Evolutionary conservation across 2,329 filamentous ascomycete genomes (phyloP).

Genomic region (Paraconiothyrium brasiliense): DNA sequence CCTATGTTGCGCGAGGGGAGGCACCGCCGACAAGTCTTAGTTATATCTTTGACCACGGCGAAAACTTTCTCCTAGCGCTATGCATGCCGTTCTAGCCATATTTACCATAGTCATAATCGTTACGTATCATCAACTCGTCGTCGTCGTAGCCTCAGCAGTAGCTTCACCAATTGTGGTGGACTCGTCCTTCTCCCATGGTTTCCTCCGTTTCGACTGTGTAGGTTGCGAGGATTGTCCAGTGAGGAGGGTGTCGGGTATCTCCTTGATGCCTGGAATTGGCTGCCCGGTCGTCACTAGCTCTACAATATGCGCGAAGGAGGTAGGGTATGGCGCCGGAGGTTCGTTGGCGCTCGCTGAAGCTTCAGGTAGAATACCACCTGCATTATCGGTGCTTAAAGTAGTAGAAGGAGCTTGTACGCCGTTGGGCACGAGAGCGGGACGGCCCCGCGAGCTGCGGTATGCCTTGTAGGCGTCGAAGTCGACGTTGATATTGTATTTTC

Average conservation of each 20-base stretch:
- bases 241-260: constrained; percentile 83
- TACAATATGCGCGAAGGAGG: constrained; percentile 84
- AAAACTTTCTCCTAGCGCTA: not conserved
- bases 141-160: not conserved
- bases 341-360: constrained; percentile 33
- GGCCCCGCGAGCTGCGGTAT: constrained; percentile 61
- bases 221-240: constrained; percentile 71
- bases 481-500: constrained; percentile 60
- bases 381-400: constrained; percentile 23
- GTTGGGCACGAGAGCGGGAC: constrained; percentile 31
- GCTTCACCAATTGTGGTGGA: not conserved
- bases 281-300: constrained; percentile 84
- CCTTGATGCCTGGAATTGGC: constrained; percentile 84
- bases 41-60: too few species aligned
- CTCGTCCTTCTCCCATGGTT: constrained; percentile 81
- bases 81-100: not conserved
- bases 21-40: too few species aligned
- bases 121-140: not conserved
- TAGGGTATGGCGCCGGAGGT: constrained; percentile 75
- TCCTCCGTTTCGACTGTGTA: constrained; percentile 64
- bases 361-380: constrained; percentile 35
- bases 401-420: constrained; percentile 25
- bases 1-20: too few species aligned
- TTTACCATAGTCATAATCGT: not conserved
- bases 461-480: constrained; percentile 74